phyloP scores from a whole-genome alignment of 805 yeast species.

The Cyberlindnera veronae region DNA sequence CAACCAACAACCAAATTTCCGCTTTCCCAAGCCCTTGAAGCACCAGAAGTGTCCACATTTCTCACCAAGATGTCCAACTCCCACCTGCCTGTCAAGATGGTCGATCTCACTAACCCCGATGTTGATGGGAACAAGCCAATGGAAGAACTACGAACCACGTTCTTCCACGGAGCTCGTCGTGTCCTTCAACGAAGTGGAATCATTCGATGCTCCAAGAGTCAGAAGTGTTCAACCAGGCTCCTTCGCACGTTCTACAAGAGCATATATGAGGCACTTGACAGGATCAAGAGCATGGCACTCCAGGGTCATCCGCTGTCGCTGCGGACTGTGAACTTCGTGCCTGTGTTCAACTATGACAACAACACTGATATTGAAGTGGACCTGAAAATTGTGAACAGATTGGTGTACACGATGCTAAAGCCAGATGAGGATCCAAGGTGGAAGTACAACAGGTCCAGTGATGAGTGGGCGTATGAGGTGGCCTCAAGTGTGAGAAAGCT shows the following conservation, averaged over 20 bases:
- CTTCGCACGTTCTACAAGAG: conserved; percentile 14
- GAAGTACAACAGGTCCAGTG: conserved; percentile 5
- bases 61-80: conserved; percentile 17
- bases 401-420: conserved; percentile 8
- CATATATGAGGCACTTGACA: not conserved
- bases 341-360: conserved; percentile 5
- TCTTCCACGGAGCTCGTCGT: conserved; percentile 29
- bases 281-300: not conserved
- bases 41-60: conserved; percentile 12
- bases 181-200: conserved; percentile 21
- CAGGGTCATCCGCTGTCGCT: not conserved
- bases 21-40: conserved; percentile 15
- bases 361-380: conserved; percentile 4
- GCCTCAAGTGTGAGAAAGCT: not conserved
- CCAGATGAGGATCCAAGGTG: conserved; percentile 7
- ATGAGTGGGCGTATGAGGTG: conserved; percentile 12
- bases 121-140: conserved; percentile 8
- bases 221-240: conserved; percentile 18
- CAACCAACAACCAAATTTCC: conserved; percentile 15
- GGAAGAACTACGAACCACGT: conserved; percentile 17
- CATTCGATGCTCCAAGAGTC: conserved; percentile 23
- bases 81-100: conserved; percentile 14
- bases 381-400: conserved; percentile 2
- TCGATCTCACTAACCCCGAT: conserved; percentile 11
- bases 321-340: not conserved